These are phyloP conservation scores for Acanthamoeba sp. DNA, from an alignment of 208 protist genomes.

Conservation along the genomic window DNA sequence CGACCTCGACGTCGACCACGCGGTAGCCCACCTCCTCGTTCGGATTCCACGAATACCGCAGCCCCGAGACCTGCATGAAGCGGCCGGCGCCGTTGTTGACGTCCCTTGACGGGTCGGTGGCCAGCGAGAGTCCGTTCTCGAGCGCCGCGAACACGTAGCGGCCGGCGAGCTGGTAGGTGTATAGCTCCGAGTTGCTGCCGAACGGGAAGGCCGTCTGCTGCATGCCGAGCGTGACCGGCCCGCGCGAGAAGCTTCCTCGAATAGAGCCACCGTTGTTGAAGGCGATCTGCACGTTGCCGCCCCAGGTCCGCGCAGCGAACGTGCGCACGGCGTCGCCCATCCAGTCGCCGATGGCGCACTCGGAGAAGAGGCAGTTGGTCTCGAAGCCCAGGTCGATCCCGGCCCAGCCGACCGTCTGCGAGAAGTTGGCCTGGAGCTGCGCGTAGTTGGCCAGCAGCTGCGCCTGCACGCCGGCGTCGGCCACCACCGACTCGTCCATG, in stretches of 20 bases:
- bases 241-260: neutral
- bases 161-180: constrained; percentile 27
- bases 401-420: neutral
- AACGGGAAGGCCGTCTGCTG: constrained; percentile 66
- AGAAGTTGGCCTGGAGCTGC: constrained; percentile 39
- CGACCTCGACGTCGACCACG: constrained; percentile 42
- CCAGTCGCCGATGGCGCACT: constrained; percentile 27
- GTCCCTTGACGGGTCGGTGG: neutral
- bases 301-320: neutral
- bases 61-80: constrained; percentile 54
- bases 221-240: constrained; percentile 24
- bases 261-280: constrained; percentile 57
- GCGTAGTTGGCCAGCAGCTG: constrained; percentile 18
- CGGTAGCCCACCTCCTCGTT: neutral
- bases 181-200: constrained; percentile 18
- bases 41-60: constrained; percentile 59
- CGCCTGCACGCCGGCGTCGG: neutral
- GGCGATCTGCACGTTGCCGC: constrained; percentile 9
- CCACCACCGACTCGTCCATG: constrained; percentile 38
- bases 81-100: constrained; percentile 42
- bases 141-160: neutral
- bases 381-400: constrained; percentile 13
- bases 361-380: constrained; percentile 43
- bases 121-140: constrained; percentile 43
- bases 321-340: neutral